phyloP scores from a whole-genome alignment of 208 protist genomes.

The Acanthamoeba culbertsoni region DNA sequence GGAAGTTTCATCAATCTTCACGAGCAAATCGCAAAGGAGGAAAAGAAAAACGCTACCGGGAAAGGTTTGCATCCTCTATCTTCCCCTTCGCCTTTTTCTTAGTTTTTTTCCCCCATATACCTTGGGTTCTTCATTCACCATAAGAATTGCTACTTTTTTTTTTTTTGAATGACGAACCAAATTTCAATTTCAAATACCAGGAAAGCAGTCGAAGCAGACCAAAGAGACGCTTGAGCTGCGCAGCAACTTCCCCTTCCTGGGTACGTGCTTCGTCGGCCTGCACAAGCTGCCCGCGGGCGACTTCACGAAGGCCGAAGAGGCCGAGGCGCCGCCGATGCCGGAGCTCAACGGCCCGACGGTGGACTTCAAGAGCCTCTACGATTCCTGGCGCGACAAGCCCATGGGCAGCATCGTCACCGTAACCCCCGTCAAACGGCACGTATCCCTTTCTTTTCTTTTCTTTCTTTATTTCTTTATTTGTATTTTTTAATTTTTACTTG shows the following conservation, averaged over 20 bases:
- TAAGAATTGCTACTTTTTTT: too few species aligned
- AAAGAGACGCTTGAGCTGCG: not conserved
- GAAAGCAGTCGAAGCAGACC: not conserved
- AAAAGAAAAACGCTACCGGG: not conserved
- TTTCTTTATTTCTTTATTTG: not conserved
- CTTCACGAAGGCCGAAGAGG: not conserved
- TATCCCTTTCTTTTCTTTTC: not conserved
- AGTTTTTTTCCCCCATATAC: too few species aligned
- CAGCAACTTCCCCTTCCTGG: conserved; percentile 48
- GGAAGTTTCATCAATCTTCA: not conserved
- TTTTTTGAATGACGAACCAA: not conserved
- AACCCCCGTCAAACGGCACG: conserved; percentile 4
- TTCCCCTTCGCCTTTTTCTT: not conserved
- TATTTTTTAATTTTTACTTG: not conserved
- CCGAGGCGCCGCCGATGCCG: not conserved
- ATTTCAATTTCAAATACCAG: not conserved
- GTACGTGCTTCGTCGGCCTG: conserved; percentile 15
- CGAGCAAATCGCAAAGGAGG: not conserved
- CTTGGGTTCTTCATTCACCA: too few species aligned
- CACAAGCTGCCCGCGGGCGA: not conserved
- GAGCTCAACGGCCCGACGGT: conserved; percentile 17
- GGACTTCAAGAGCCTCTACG: conserved; percentile 11
- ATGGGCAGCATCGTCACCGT: conserved; percentile 34
- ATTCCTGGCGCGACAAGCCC: conserved; percentile 21
- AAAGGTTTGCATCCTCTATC: not conserved